Conservation (phyloP, 805 yeast species). For the Saturnispora serradocipensis region DNA sequence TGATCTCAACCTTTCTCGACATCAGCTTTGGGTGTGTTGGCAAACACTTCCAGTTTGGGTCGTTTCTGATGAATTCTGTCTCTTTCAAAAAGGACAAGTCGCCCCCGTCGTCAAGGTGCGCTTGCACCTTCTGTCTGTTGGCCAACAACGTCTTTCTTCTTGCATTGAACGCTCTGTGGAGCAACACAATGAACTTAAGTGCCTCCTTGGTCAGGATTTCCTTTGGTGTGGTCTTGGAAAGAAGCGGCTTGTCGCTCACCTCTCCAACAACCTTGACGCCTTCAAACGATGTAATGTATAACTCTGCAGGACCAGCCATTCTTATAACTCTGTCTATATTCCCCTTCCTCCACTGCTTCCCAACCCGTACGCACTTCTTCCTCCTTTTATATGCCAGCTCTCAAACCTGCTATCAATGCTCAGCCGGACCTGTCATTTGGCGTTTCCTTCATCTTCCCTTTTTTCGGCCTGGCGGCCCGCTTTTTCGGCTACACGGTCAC, state of each 20-base stretch:
- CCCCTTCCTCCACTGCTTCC: neutral
- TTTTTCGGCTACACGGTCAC: neutral
- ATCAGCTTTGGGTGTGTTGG: constrained; percentile 63
- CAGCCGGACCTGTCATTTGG: neutral
- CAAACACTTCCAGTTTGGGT: constrained; percentile 69
- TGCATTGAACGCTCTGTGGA: constrained; percentile 64
- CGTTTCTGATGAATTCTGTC: constrained; percentile 60
- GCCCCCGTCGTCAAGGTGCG: constrained; percentile 50
- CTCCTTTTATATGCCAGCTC: constrained; percentile 2
- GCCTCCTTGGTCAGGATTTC: constrained; percentile 52
- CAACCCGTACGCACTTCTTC: neutral
- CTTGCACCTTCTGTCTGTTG: constrained; percentile 55
- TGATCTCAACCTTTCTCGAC: constrained; percentile 72
- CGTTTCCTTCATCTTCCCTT: neutral
- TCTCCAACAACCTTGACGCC: constrained; percentile 50
- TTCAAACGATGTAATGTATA: constrained; percentile 28
- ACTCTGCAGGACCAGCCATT: constrained; percentile 14
- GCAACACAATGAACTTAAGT: constrained; percentile 57
- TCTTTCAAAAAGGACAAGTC: constrained; percentile 58
- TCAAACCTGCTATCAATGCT: neutral
- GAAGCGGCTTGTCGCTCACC: constrained; percentile 27
- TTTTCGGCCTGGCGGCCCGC: constrained; percentile 1
- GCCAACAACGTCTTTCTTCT: constrained; percentile 50
- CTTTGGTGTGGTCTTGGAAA: constrained; percentile 36
- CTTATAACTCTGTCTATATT: no score